A percentile compares a stretch with the other conserved stretches of the same genome.
These are phyloP conservation scores for Fusarium sp. DNA, from an alignment of 2,329 filamentous ascomycete genomes.

Conservation along the genomic window DNA sequence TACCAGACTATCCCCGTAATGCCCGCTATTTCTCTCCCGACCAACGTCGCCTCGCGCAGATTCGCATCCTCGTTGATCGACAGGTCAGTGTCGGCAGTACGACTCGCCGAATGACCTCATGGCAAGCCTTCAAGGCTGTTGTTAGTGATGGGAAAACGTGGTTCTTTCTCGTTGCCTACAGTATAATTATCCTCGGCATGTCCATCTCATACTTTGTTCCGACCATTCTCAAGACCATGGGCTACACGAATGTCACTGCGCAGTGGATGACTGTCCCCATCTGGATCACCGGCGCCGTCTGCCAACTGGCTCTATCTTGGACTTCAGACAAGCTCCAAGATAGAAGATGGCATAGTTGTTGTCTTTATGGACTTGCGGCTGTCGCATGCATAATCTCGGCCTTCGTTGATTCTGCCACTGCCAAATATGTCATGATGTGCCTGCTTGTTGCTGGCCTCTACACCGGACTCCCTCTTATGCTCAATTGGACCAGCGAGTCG, in stretches of 20 bases:
- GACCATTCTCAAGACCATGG: slow-evolving; percentile 57
- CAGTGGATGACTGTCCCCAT: slow-evolving; percentile 25
- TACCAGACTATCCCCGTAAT: slow-evolving; percentile 20
- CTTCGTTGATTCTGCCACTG: background rate
- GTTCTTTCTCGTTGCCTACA: slow-evolving; percentile 58
- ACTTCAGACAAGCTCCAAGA: slow-evolving; percentile 10
- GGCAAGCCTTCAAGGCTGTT: slow-evolving; percentile 17
- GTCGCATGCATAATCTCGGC: slow-evolving; percentile 1
- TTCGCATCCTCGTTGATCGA: slow-evolving; percentile 13
- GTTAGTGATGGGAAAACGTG: slow-evolving; percentile 46
- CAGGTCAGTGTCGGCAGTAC: background rate
- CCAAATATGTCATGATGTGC: slow-evolving; percentile 27
- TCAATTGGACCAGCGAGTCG: slow-evolving; percentile 15
- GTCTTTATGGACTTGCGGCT: background rate
- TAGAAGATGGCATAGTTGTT: background rate
- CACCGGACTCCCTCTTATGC: slow-evolving; percentile 4
- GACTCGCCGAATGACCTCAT: background rate
- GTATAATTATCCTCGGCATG: slow-evolving; percentile 55
- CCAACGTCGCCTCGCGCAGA: slow-evolving; percentile 4
- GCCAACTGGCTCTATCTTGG: slow-evolving; percentile 1
- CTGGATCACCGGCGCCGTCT: background rate
- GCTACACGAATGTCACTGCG: slow-evolving; percentile 53
- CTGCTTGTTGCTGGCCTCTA: slow-evolving; percentile 4
- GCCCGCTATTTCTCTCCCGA: background rate
- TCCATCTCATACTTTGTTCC: slow-evolving; percentile 63